phyloP scores from a whole-genome alignment of 2,329 filamentous ascomycete species.

The Fusarium odoratissimum region DNA sequence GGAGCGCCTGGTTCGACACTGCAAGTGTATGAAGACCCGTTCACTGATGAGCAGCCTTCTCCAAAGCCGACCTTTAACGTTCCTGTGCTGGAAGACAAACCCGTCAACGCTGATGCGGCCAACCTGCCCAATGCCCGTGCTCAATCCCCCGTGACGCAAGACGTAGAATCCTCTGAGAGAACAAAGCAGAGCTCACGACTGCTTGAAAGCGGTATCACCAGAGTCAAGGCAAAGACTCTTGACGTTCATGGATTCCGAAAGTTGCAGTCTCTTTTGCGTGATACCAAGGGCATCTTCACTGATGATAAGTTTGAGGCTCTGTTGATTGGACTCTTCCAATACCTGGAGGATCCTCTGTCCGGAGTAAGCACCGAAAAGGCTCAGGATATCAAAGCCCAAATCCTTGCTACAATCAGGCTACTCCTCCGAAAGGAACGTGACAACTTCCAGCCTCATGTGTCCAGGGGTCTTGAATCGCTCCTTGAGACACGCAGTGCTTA shows the following conservation, averaged over 20 bases:
- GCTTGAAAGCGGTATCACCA: conserved; percentile 78
- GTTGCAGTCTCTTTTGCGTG: conserved; percentile 78
- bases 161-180: conserved; percentile 58
- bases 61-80: conserved; percentile 59
- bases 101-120: conserved; percentile 67
- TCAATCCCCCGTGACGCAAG: conserved; percentile 36
- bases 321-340: conserved; percentile 75
- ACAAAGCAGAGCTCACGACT: conserved; percentile 69
- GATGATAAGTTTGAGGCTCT: conserved; percentile 77
- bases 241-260: conserved; percentile 86
- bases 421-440: conserved; percentile 75
- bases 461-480: conserved; percentile 74
- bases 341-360: conserved; percentile 71
- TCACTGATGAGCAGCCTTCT: conserved; percentile 60
- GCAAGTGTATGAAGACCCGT: conserved; percentile 73
- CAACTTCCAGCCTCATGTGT: conserved; percentile 74
- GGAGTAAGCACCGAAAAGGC: conserved; percentile 71
- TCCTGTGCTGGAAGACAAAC: conserved; percentile 69
- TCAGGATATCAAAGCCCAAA: conserved; percentile 79
- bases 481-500: conserved; percentile 73
- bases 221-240: conserved; percentile 76
- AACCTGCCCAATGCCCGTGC: conserved; percentile 46
- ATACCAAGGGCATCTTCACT: conserved; percentile 71
- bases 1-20: conserved; percentile 45
- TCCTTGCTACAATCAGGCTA: conserved; percentile 78